Conservation (phyloP, 2,329 filamentous ascomycete genomes). For the Balansia obtecta region DNA sequence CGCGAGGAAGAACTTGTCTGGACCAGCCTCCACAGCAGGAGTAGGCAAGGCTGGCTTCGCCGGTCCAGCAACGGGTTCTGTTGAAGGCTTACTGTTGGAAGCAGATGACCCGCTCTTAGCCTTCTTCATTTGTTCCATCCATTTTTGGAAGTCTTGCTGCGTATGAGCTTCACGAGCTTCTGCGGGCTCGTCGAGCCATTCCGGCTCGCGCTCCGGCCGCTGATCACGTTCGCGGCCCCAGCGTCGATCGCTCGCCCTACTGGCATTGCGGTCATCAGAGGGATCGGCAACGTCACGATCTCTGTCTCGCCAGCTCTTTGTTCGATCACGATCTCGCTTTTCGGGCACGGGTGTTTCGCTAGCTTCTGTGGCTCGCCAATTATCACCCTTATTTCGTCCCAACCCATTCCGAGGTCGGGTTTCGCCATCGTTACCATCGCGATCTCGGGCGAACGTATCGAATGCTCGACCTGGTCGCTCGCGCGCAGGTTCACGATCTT, state of each 20-base stretch:
- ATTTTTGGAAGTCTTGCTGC: slow-evolving; percentile 84
- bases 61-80: slow-evolving; percentile 27
- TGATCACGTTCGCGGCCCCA: slow-evolving; percentile 47
- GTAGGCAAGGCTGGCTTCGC: slow-evolving; percentile 45
- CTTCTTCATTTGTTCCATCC: slow-evolving; percentile 84
- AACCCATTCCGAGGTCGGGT: slow-evolving; percentile 49
- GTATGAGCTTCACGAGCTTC: slow-evolving; percentile 63
- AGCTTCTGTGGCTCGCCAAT: slow-evolving; percentile 57
- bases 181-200: slow-evolving; percentile 74
- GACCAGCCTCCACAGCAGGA: slow-evolving; percentile 51
- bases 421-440: slow-evolving; percentile 40
- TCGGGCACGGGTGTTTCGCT: slow-evolving; percentile 19
- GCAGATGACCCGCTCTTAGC: slow-evolving; percentile 29
- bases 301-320: slow-evolving; percentile 49
- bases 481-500: slow-evolving; percentile 41
- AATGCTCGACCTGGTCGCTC: slow-evolving; percentile 35
- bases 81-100: slow-evolving; percentile 18
- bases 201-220: slow-evolving; percentile 66
- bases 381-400: slow-evolving; percentile 53
- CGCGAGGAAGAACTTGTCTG: slow-evolving; percentile 66
- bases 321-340: slow-evolving; percentile 41
- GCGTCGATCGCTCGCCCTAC: slow-evolving; percentile 32
- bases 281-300: slow-evolving; percentile 26
- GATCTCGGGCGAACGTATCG: slow-evolving; percentile 37
- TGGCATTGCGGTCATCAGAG: slow-evolving; percentile 45